Conservation (phyloP, 352 stramenopile genomes). For the Globisporangium canariense region DNA sequence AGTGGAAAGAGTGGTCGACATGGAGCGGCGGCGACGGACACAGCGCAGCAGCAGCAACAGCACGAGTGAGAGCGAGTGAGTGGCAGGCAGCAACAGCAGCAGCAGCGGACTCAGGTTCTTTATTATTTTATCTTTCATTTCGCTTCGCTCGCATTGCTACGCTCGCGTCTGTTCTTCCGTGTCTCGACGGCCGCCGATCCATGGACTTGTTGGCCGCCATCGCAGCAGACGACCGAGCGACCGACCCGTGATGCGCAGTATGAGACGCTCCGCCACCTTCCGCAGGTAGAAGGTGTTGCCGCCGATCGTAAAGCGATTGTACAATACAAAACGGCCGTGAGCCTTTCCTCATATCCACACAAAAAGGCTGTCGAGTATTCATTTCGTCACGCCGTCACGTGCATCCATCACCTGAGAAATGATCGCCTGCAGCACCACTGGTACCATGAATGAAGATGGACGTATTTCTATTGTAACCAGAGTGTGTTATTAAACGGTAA, state of each 20-base stretch:
- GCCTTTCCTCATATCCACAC: neutral
- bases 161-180: neutral
- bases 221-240: neutral
- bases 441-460: constrained; percentile 6
- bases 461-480: constrained; percentile 13
- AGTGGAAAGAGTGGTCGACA: constrained; percentile 21
- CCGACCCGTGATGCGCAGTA: constrained; percentile 5
- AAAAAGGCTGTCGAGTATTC: neutral
- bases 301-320: constrained; percentile 23
- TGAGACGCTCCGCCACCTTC: constrained; percentile 28
- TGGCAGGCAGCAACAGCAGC: neutral
- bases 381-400: neutral
- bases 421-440: neutral
- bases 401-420: neutral
- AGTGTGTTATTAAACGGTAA: constrained; percentile 2
- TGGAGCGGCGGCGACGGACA: neutral
- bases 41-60: neutral
- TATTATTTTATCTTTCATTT: constrained; percentile 14
- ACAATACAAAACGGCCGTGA: constrained; percentile 24
- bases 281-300: constrained; percentile 38
- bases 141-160: constrained; percentile 2
- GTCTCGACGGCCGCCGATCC: neutral
- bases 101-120: neutral
- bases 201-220: neutral
- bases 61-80: neutral